phyloP scores from a whole-genome alignment of 805 yeast species.

The Candida anglica region DNA sequence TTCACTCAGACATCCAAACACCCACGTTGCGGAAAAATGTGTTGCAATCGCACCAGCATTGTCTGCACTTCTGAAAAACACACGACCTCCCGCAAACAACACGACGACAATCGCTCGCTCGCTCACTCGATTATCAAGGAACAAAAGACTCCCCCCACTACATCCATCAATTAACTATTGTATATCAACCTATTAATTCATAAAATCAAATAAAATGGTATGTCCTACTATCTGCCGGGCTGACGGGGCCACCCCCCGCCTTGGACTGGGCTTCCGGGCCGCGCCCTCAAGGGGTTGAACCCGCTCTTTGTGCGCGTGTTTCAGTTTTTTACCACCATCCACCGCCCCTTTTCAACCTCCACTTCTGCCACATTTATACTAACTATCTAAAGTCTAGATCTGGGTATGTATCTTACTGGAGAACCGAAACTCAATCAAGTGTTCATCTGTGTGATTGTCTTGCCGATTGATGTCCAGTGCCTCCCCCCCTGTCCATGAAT shows the following conservation, averaged over 20 bases:
- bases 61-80: not conserved
- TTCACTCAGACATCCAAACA: not conserved
- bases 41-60: not conserved
- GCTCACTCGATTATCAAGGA: no score
- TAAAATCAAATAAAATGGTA: not conserved
- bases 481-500: not conserved
- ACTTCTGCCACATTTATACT: not conserved
- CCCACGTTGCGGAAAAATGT: not conserved
- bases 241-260: no score
- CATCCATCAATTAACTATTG: no score
- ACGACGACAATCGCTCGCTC: not conserved
- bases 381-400: slow-evolving; percentile 17
- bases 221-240: no score
- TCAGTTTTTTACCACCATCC: not conserved
- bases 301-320: not conserved
- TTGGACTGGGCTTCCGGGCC: no score
- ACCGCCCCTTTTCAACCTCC: not conserved
- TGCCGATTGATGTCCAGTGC: no score
- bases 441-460: no score
- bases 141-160: no score
- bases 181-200: no score
- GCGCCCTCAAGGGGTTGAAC: no score
- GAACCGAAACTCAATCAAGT: no score
- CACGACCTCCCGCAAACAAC: slow-evolving; percentile 1
- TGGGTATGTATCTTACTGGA: slow-evolving; percentile 19